A percentile compares a stretch with the other conserved stretches of the same genome.
These are phyloP conservation scores for Aspergillus floridensis DNA, from an alignment of 2,329 filamentous ascomycete species.

Conservation along the genomic window DNA sequence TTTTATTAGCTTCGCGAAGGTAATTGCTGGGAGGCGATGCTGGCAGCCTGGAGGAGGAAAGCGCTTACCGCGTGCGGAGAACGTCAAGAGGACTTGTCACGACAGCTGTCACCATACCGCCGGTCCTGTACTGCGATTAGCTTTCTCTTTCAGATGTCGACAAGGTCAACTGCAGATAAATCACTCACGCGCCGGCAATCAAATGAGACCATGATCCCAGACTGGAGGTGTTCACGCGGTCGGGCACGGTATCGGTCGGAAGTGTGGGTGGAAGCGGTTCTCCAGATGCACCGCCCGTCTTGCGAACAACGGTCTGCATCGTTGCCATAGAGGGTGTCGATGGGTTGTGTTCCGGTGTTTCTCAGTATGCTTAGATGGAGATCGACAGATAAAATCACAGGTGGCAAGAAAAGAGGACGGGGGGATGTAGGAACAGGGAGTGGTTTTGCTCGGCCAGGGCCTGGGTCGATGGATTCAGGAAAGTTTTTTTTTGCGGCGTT, in stretches of 20 bases:
- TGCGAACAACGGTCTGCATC: constrained; percentile 12
- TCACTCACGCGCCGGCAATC: constrained; percentile 35
- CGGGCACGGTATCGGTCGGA: constrained; percentile 5
- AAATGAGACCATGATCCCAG: constrained; percentile 30
- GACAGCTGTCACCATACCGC: constrained; percentile 83
- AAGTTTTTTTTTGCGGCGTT: constrained; percentile 6
- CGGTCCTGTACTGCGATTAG: constrained; percentile 37
- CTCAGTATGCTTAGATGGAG: background rate
- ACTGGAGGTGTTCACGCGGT: constrained; percentile 4
- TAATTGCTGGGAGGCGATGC: background rate
- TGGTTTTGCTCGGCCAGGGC: background rate
- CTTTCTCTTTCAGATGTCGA: background rate
- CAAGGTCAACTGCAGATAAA: background rate
- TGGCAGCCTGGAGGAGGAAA: background rate
- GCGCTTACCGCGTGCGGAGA: constrained; percentile 75
- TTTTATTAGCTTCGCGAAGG: background rate
- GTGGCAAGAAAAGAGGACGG: background rate
- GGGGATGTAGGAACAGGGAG: background rate
- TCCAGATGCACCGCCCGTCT: constrained; percentile 2
- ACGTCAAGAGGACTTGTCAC: constrained; percentile 94
- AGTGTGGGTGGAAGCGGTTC: constrained; percentile 12
- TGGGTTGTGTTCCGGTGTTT: background rate
- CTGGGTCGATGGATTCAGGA: background rate
- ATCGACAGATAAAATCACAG: background rate
- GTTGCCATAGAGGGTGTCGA: background rate